A percentile compares a stretch with the other conserved stretches of the same genome.
Conservation (phyloP, 1,139 yeast genomes). For the Hemisphaericaspora subhashii region DNA sequence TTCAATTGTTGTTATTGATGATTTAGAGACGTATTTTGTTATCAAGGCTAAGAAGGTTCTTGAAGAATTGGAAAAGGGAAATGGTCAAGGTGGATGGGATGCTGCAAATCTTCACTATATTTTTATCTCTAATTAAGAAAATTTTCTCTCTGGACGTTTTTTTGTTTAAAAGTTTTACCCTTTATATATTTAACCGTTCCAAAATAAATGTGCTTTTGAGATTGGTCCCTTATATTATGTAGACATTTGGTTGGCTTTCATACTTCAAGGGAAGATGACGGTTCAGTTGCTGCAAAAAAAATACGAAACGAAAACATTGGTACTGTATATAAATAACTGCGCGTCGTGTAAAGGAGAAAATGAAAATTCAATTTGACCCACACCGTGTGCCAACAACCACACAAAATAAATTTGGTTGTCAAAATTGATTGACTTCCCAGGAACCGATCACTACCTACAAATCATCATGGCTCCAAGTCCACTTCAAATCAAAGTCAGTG, state of each 20-base stretch:
- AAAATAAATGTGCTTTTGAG: too few relatives aligned
- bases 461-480: slow-evolving; percentile 69
- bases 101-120: slow-evolving; percentile 14
- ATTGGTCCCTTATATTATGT: too few relatives aligned
- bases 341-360: too few relatives aligned
- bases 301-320: neutral
- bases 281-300: neutral
- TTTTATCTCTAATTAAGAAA: slow-evolving; percentile 11
- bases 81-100: slow-evolving; percentile 28
- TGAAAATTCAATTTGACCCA: too few relatives aligned
- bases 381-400: too few relatives aligned
- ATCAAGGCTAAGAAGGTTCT: slow-evolving; percentile 28
- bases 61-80: slow-evolving; percentile 24
- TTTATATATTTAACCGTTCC: too few relatives aligned
- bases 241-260: too few relatives aligned
- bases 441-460: neutral
- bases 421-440: too few relatives aligned
- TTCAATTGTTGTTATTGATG: slow-evolving; percentile 46
- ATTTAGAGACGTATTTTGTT: slow-evolving; percentile 24
- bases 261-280: too few relatives aligned
- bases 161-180: neutral
- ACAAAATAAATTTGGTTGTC: neutral
- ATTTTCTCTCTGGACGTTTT: neutral
- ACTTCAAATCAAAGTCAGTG: slow-evolving; percentile 72
- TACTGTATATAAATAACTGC: neutral